A percentile compares a stretch with the other conserved stretches of the same genome.
Evolutionary conservation across 2,329 filamentous ascomycete genomes (phyloP).

Genomic region (Penicillium palitans): DNA sequence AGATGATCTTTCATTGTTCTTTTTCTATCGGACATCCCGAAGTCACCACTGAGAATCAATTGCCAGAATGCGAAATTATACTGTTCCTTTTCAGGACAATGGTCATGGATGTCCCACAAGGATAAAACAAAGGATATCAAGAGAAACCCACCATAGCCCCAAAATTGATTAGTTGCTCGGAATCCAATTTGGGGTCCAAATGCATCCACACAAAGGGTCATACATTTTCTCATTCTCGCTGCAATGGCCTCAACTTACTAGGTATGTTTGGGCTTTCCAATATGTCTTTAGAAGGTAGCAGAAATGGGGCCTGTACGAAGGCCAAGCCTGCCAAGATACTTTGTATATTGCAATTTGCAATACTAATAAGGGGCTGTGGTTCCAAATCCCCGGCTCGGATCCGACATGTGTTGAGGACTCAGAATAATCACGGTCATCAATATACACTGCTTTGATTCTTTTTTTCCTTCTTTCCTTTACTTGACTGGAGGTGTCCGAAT

Average conservation of each 20-base stretch:
- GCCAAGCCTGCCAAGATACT: not conserved
- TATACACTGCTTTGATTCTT: not conserved
- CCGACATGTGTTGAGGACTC: not conserved
- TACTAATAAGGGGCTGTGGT: not conserved
- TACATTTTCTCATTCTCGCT: not conserved
- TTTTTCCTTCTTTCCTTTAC: not conserved
- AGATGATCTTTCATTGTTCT: not conserved
- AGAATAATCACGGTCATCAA: too few species aligned
- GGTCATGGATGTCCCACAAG: not conserved
- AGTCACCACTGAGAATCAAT: not conserved
- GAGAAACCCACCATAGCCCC: not conserved
- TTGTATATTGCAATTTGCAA: not conserved
- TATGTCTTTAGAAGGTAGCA: not conserved
- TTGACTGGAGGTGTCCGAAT: not conserved
- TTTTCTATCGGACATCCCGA: not conserved
- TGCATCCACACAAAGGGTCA: not conserved
- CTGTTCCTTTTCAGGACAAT: not conserved
- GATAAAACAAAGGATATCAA: not conserved
- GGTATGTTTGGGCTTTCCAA: not conserved
- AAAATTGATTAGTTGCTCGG: not conserved
- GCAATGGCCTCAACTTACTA: not conserved
- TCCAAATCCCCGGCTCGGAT: not conserved
- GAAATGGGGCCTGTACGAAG: not conserved
- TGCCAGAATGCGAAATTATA: not conserved
- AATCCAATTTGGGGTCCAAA: constrained; percentile 6